phyloP scores from a whole-genome alignment of 2,329 filamentous ascomycete species.

The Ophiostoma piceae region DNA sequence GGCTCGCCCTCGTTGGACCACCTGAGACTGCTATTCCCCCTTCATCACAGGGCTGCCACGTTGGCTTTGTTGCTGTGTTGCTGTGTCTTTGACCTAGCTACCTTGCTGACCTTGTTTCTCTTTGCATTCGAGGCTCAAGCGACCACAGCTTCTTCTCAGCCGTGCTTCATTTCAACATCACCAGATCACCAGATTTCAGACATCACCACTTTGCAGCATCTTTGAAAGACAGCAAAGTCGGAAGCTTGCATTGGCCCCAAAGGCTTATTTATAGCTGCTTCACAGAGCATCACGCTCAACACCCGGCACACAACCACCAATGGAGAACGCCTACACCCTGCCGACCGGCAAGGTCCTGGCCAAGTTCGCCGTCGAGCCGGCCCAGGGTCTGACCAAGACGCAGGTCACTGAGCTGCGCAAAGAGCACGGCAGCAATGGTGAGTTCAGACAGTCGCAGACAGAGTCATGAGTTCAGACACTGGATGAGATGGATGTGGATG shows the following conservation, averaged over 20 bases:
- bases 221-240: background rate
- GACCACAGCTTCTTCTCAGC: background rate
- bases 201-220: background rate
- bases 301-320: slow-evolving; percentile 31
- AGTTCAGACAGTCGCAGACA: slow-evolving; percentile 28
- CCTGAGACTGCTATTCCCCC: slow-evolving; percentile 9
- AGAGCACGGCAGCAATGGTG: slow-evolving; percentile 64
- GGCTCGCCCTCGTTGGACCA: slow-evolving; percentile 1
- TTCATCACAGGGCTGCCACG: slow-evolving; percentile 16
- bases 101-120: slow-evolving; percentile 8
- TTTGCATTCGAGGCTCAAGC: slow-evolving; percentile 13
- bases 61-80: slow-evolving; percentile 7
- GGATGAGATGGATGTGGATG: background rate
- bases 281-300: background rate
- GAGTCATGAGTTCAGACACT: background rate
- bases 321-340: slow-evolving; percentile 60
- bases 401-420: slow-evolving; percentile 52
- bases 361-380: slow-evolving; percentile 52
- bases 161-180: background rate
- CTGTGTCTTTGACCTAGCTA: background rate
- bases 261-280: background rate
- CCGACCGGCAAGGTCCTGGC: slow-evolving; percentile 55
- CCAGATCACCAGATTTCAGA: background rate
- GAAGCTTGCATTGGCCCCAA: background rate
- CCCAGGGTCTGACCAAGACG: slow-evolving; percentile 52